Base-by-base conservation (phyloP, 495 filamentous ascomycete species). In the Lichina pygmaea region DNA sequence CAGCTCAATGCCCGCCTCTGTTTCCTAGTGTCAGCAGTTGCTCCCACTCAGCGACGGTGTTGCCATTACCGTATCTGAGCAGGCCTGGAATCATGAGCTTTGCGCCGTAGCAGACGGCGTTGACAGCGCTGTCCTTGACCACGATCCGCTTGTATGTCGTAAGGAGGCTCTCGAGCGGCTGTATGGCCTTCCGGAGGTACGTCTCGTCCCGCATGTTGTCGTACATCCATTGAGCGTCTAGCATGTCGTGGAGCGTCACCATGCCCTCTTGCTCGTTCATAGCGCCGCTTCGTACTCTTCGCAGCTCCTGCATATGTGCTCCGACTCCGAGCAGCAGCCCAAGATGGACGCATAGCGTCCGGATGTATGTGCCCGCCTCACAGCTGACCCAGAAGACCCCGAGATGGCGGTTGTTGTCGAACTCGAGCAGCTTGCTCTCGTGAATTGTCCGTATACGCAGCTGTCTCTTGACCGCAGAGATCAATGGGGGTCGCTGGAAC, bases 341-440 rank as follows among this genome's bases (percentile, higher is more conserved):
- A 51, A 97, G 62, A 64, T 97, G 89, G 36, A 95, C 89, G 64
- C 89, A 97, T 16, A 97, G 73, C 10, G 91, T 95, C 62, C 89
- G 79, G 58, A 97, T 94, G 57, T 97, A 97, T 33, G 89, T 95
- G 55, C 89, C 89, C 49, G 89, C 89, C 62, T 97, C 89, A 60
- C 89, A 97, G 61, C 81, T 86, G 48, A 95, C 91, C 89, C 89
- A 94, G 72, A 97, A 97, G 33, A 95, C 85, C 60, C 78, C 91
- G n/a, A 97, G 71, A 56, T 94, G 82, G 49, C 89, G 74, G 47
- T 95, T 85, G 58, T 95, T 93, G 62, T 95, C 89, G 56, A 93
- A 97, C 62, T 97, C 86, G 53, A 85, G 78, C 34, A 93, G 65
- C 62, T 86, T 86, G 67, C 78, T 85, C 63, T 94, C 81, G 61